These are phyloP conservation scores for Geotrichum australiense DNA, from an alignment of 1,139 yeast species.

Conservation along the genomic window DNA sequence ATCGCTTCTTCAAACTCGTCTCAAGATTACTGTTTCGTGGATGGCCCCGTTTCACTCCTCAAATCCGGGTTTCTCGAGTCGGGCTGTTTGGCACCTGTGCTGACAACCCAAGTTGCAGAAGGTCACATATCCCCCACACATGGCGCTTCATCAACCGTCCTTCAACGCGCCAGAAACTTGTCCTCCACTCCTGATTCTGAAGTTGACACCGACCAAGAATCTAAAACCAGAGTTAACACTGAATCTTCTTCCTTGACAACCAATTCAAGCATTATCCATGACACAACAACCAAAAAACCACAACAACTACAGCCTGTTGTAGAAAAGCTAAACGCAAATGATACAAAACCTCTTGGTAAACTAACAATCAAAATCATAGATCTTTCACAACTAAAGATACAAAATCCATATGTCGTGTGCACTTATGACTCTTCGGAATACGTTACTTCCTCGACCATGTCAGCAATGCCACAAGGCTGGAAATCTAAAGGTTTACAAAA, in stretches of 20 bases:
- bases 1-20: slow-evolving; percentile 7
- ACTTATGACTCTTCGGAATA: slow-evolving; percentile 90
- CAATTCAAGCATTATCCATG: slow-evolving; percentile 1
- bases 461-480: slow-evolving; percentile 34
- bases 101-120: slow-evolving; percentile 5
- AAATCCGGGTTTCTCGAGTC: neutral
- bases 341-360: slow-evolving; percentile 45
- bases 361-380: slow-evolving; percentile 72
- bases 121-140: slow-evolving; percentile 11
- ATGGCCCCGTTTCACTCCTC: neutral
- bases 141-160: slow-evolving; percentile 7
- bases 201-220: slow-evolving; percentile 1
- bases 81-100: slow-evolving; percentile 2
- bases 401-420: slow-evolving; percentile 71
- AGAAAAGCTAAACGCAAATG: slow-evolving; percentile 5
- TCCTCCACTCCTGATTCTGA: too few species aligned
- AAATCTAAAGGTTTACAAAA: slow-evolving; percentile 37
- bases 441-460: slow-evolving; percentile 43
- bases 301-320: neutral
- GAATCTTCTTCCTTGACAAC: slow-evolving; percentile 2
- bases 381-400: slow-evolving; percentile 59
- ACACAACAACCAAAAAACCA: slow-evolving; percentile 3
- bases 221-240: neutral
- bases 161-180: slow-evolving; percentile 3
- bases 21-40: slow-evolving; percentile 7